These are phyloP conservation scores for Eucalyptus camaldulensis DNA, from an alignment of 345 rosid genomes.

Conservation along the genomic window DNA sequence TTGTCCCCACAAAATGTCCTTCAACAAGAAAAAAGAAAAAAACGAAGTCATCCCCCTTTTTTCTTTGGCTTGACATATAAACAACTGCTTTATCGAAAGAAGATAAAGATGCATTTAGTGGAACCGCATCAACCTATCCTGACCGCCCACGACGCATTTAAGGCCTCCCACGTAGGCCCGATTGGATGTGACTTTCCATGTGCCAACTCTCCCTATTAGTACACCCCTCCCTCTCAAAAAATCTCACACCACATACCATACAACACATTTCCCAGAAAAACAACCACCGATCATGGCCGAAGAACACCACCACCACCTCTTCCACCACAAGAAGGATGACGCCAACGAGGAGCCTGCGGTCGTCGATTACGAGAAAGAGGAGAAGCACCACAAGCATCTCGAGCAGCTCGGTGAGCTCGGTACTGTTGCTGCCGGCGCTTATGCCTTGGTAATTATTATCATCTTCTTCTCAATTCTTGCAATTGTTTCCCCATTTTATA, in stretches of 20 bases:
- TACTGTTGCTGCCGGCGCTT: constrained; percentile 29
- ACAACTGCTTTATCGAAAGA: neutral
- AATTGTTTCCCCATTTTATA: neutral
- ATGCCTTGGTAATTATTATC: constrained; percentile 23
- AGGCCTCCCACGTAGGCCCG: neutral
- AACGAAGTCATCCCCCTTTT: neutral
- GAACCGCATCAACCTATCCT: neutral
- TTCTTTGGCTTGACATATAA: neutral
- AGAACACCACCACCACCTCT: constrained; percentile 26
- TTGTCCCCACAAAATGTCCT: neutral
- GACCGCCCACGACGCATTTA: neutral
- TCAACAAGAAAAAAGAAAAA: neutral
- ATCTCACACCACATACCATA: neutral
- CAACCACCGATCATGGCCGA: constrained; percentile 15
- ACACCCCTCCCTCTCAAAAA: neutral
- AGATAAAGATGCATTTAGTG: neutral
- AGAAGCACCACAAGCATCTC: constrained; percentile 52
- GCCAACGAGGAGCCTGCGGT: neutral
- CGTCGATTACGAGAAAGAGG: constrained; percentile 27
- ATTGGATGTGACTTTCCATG: neutral
- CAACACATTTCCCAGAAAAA: neutral
- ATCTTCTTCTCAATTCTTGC: neutral
- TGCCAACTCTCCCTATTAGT: neutral
- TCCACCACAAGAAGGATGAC: constrained; percentile 25
- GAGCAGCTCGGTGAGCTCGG: constrained; percentile 42